These are phyloP conservation scores for Solanum megistacrolobum DNA, from an alignment of 257 asterid species.

Conservation along the genomic window DNA sequence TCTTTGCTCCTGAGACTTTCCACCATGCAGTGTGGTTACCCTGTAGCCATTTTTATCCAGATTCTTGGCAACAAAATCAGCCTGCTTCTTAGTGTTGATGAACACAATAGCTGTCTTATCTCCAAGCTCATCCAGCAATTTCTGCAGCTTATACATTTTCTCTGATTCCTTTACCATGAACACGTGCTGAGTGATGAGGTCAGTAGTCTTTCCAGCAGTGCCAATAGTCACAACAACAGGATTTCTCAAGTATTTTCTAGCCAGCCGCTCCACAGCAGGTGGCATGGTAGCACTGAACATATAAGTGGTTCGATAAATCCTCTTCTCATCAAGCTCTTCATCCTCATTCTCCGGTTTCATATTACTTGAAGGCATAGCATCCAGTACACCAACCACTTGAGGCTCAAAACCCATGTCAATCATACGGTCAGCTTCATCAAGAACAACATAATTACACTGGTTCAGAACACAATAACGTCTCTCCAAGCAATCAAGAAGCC, in stretches of 20 bases:
- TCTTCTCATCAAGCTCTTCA: conserved; percentile 50
- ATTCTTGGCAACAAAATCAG: conserved; percentile 36
- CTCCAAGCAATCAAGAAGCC: conserved; percentile 50
- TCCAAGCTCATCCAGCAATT: conserved; percentile 41
- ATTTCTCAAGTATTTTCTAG: conserved; percentile 48
- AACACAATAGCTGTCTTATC: conserved; percentile 57
- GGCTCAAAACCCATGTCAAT: conserved; percentile 68
- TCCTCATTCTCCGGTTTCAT: conserved; percentile 57
- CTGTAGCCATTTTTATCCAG: conserved; percentile 37
- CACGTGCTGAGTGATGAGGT: conserved; percentile 42
- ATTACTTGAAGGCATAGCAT: conserved; percentile 62
- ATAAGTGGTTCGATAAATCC: conserved; percentile 46
- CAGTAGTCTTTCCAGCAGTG: conserved; percentile 56
- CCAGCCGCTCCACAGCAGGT: conserved; percentile 51
- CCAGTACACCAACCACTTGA: conserved; percentile 50
- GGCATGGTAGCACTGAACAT: conserved; percentile 69
- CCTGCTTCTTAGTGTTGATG: conserved; percentile 44
- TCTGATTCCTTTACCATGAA: conserved; percentile 45
- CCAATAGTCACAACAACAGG: conserved; percentile 58
- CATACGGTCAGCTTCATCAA: conserved; percentile 34
- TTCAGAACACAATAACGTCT: conserved; percentile 43
- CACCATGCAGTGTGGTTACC: conserved; percentile 63
- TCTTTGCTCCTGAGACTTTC: conserved; percentile 55
- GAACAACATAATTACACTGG: conserved; percentile 53
- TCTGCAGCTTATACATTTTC: conserved; percentile 38